A percentile compares a stretch with the other conserved stretches of the same genome.
phyloP scores from a whole-genome alignment of 176 grass and related monocot species.

The Oryza longistaminata region DNA sequence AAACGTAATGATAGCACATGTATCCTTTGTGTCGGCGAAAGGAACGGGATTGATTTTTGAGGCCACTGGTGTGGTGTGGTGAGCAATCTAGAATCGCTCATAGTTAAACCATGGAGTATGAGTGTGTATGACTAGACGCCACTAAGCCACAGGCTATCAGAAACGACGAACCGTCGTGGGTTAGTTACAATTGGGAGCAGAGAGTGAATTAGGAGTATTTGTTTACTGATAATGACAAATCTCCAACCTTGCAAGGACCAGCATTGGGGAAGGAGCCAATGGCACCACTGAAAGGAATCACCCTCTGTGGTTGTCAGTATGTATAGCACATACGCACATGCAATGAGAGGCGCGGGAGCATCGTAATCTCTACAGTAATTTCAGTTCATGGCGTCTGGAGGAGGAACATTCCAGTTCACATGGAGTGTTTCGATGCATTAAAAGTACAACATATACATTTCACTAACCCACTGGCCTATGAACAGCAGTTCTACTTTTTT shows the following conservation, averaged over 20 bases:
- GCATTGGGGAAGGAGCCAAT: not conserved
- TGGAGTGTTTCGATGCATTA: not conserved
- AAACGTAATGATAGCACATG: not conserved
- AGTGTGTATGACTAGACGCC: not conserved
- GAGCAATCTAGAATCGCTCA: not conserved
- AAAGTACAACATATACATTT: conserved; percentile 10
- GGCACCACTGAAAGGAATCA: not conserved
- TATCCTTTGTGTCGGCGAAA: conserved; percentile 2
- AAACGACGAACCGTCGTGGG: conserved; percentile 19
- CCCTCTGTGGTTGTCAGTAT: conserved; percentile 7
- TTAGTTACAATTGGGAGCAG: not conserved
- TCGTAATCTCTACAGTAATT: not conserved
- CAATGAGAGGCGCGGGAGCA: not conserved
- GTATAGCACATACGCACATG: conserved; percentile 7
- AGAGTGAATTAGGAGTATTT: conserved; percentile 9
- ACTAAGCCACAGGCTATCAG: not conserved
- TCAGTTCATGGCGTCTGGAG: not conserved
- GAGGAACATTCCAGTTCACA: conserved; percentile 13
- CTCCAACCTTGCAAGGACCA: not conserved
- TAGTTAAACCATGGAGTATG: not conserved
- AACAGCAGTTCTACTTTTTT: conserved; percentile 12
- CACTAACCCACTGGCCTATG: not conserved
- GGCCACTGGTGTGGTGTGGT: not conserved
- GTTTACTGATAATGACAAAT: conserved; percentile 28
- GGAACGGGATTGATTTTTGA: not conserved